Evolutionary conservation across 148 eudicot genomes (phyloP), one percentile per base, ranked within the genome.

Genomic region (Tetragonia tetragonoides): DNA sequence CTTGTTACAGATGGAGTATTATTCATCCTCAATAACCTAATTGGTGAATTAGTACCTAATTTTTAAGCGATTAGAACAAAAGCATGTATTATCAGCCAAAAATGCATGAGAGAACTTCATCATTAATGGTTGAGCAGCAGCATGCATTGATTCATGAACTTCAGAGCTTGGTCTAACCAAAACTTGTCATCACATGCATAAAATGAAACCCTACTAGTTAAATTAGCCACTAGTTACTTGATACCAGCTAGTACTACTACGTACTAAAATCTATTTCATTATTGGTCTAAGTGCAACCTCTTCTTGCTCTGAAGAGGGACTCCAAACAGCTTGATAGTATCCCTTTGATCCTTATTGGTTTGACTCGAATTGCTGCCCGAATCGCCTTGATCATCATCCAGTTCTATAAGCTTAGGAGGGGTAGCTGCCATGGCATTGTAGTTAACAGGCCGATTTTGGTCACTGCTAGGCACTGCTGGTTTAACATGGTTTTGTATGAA

Each of bases 401-500:
- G 57, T 23, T 86, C 88, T 7, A 83, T 70, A 17, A 86, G 78
- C 81, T 84, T 84, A 46, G 85, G 81, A 67, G 85, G 76, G 20
- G 66, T 49, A 17, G 21, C 51, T 18, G n/a, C 66, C 72, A 74
- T 65, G 69, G 71, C 77, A 83, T 71, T 42, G 23, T 66, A 72
- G 49, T 59, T 75, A 18, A 59, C 6, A 7, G 62, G 68, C 11
- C 74, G 54, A 61, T 73, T 66, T n/a, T 71, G 84, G 61, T 74
- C 65, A 66, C 44, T 70, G 70, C 73, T 75, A 34, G 82, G 85
- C 2, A 78, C 80, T 2, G 74, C 69, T 8, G 85, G 85, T 37
- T 87, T 84, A 23, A 87, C 89, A 70, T 87, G 89, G 38, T 87
- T 87, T 71, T 87, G 89, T 41, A 87, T 84, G 72, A 87, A 87